These are phyloP conservation scores for Globisporangium spiculum DNA, from an alignment of 352 stramenopile genomes.

Conservation along the genomic window DNA sequence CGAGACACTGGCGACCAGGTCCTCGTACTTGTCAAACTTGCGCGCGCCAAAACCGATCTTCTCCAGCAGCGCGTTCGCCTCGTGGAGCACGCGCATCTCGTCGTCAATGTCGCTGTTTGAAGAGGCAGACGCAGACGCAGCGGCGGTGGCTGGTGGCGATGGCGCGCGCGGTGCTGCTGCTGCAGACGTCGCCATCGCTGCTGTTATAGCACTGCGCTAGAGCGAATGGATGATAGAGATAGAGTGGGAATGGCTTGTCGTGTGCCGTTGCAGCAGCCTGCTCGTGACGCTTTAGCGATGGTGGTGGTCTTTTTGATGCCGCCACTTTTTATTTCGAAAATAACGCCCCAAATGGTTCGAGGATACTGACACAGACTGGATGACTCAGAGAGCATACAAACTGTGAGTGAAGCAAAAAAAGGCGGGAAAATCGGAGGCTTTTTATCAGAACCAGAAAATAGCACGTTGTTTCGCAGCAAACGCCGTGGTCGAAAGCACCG, in stretches of 20 bases:
- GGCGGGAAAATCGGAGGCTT: not conserved
- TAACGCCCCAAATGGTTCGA: not conserved
- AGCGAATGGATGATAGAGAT: not conserved
- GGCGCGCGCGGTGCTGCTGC: not conserved
- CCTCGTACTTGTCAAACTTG: conserved; percentile 65
- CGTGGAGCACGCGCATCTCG: conserved; percentile 20
- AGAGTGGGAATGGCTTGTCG: not conserved
- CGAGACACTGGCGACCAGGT: conserved; percentile 84
- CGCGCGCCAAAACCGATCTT: conserved; percentile 78
- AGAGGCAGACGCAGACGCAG: not conserved
- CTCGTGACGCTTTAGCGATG: not conserved
- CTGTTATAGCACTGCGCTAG: not conserved
- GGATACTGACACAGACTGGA: not conserved
- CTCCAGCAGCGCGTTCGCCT: conserved; percentile 79
- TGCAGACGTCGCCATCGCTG: not conserved
- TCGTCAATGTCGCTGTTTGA: not conserved
- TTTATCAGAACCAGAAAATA: not conserved
- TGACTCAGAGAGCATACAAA: not conserved
- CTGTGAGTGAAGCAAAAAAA: not conserved
- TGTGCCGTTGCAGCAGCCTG: not conserved
- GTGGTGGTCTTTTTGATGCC: not conserved
- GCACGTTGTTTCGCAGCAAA: too few relatives aligned
- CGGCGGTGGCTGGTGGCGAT: not conserved
- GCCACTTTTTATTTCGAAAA: not conserved
- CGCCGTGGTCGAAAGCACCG: too few relatives aligned